Base-by-base conservation (phyloP, 202 grass and related monocot genomes). In the Dendrocalamus latiflorus region DNA sequence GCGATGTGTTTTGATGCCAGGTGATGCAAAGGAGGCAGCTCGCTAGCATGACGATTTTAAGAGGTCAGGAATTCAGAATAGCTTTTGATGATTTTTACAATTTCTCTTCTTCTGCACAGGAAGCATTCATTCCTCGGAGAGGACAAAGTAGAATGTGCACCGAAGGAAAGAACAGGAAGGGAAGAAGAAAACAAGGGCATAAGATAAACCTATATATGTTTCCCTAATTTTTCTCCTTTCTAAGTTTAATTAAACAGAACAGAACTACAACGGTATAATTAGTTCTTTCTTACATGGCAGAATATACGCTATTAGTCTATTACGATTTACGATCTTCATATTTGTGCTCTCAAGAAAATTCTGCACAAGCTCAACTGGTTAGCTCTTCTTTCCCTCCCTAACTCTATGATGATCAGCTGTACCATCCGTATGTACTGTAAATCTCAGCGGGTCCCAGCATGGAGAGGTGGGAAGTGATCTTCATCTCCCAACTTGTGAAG, bases 381-480 rank as follows among this genome's bases (percentile, higher is more conserved):
- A 94, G 78, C 81, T 82, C 85, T 74, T 83, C 47, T 88, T 42
- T 82, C 20, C 2, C 45, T 74, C 28, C 37, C 41, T 75, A 75
- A 75, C 39, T 75, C 72, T 82, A 77, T 73, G 49, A 86, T 44
- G 48, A 86, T 83, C 73, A 85, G 48, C 69, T 82, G 25, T 77
- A 83, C 59, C 88, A 47, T 72, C n/a, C 75, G 53, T 69, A 86
- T 63, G 75, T 74, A 78, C 76, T 48, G 78, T 54, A 82, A 82
- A 70, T 85, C 50, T 85, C 66, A 81, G 57, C 49, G 43, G 16
- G 53, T 55, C 67, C 73, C 83, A 45, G 72, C 72, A 81, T 54
- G 83, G 28, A 94, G 90, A 74, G 92, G 90, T 73, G 95, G 90
- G 80, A 94, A 97, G 77, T 93, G 88, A 6, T 78, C 81, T 68